Base-by-base conservation (phyloP, 164 flowering plant species). In the Berberis vulgaris region DNA sequence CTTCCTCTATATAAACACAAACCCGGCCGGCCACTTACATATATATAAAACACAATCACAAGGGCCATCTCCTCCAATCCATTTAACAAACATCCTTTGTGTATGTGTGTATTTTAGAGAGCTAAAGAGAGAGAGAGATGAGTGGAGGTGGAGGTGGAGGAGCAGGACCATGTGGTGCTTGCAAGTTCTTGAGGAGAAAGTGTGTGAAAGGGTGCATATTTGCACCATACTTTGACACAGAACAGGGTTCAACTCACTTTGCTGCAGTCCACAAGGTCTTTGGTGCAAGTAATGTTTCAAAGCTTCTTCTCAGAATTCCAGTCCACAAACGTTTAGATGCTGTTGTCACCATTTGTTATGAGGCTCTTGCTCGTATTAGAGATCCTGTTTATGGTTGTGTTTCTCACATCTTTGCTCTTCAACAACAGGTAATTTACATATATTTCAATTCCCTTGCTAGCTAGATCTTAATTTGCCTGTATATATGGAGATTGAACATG, bases 241-340 rank as follows among this genome's bases (percentile, higher is more conserved):
- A 92, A 65, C 91, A 92, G 77, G 98, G 98, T 7, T 80, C 98
- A 6, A 82, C 86, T 1, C 88, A 92, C 60, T 92, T 92, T 55
- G 98, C 98, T 8, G 93, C 96, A 41, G 98, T 92, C 49, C 98
- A 92, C 69, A 92, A 89, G 78, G 88, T 92, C 43, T 92, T 92
- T 60, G 98, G 98, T 1, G 98, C 98, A 2, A 92, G 98, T 69
- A 92, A 92, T 59, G 94, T 89, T 2, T 89, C 98, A 0, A 92
- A 92, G 83, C 84, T 92, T 3, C 85, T 92, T 42, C 69, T 78
- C 0, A 87, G 88, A 38, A 77, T 92, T 12, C 97, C 96, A 2
- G 76, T 69, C 4, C 86, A 85, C 59, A 82, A 79, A 69, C 83
- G 98, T 46, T 81, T 84, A 46, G 98, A 92, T 52, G 96, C 97